A percentile compares a stretch with the other conserved stretches of the same genome.
Evolutionary conservation across 106 monocot genomes (phyloP).

Genomic region (Apostasia ramifera): DNA sequence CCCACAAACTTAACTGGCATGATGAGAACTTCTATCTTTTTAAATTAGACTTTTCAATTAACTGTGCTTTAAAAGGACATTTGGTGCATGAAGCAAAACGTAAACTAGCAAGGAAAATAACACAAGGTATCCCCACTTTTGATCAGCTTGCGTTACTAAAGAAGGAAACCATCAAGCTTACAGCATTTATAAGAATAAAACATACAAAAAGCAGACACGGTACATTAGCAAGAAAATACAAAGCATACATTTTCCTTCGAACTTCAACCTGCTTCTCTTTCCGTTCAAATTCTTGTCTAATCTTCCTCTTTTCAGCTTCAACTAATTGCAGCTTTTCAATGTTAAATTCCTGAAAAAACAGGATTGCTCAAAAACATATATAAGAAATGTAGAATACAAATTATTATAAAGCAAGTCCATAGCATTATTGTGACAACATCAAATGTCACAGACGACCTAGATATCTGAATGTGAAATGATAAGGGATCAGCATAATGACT

Average conservation of each 20-base stretch:
- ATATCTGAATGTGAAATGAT: too few species aligned
- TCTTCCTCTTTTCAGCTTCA: slow-evolving; percentile 94
- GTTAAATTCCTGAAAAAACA: slow-evolving; percentile 76
- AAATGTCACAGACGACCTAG: too few species aligned
- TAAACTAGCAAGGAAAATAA: too few species aligned
- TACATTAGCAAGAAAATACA: not conserved
- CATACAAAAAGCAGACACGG: not conserved
- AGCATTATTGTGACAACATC: too few species aligned
- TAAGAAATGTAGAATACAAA: not conserved
- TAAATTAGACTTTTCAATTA: not conserved
- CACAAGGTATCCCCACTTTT: too few species aligned
- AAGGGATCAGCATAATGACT: too few species aligned
- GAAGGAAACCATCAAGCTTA: too few species aligned
- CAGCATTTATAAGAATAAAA: not conserved
- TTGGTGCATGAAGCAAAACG: not conserved
- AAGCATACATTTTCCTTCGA: slow-evolving; percentile 76
- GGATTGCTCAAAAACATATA: not conserved
- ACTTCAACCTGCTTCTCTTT: slow-evolving; percentile 95
- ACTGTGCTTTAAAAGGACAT: not conserved
- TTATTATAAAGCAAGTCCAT: not conserved
- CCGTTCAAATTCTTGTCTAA: slow-evolving; percentile 81
- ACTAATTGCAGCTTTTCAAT: slow-evolving; percentile 93
- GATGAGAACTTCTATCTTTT: not conserved
- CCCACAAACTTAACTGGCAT: not conserved
- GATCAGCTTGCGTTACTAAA: too few species aligned